Conservation (phyloP, 371 early-diverging fungal genomes). For the Batrachochytrium dendrobatidis region DNA sequence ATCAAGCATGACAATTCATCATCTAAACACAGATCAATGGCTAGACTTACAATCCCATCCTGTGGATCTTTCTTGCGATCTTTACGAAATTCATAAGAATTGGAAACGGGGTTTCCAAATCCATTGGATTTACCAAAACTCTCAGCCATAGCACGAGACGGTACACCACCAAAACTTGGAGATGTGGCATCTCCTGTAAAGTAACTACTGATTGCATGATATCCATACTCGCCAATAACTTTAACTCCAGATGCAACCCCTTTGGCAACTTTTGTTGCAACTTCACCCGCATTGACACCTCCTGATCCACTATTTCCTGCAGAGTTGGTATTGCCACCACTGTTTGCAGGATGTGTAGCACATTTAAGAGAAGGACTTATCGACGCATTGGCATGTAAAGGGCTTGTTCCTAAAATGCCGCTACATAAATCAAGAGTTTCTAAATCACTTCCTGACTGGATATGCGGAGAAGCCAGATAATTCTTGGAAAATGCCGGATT, state of each 20-base stretch:
- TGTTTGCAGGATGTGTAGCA: too few relatives aligned
- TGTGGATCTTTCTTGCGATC: constrained; percentile 2
- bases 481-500: constrained; percentile 1
- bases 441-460: too few relatives aligned
- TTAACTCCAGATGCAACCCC: constrained; percentile 33
- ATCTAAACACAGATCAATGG: not conserved
- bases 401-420: too few relatives aligned
- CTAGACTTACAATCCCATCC: not conserved
- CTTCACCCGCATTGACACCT: constrained; percentile 15
- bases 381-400: too few relatives aligned
- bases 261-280: constrained; percentile 35
- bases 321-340: not conserved
- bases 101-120: too few relatives aligned
- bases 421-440: too few relatives aligned
- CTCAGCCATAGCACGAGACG: too few relatives aligned
- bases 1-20: not conserved
- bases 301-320: constrained; percentile 8
- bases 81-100: not conserved
- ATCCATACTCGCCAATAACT: constrained; percentile 28
- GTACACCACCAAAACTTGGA: too few relatives aligned
- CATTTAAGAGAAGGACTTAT: too few relatives aligned
- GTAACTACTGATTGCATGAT: constrained; percentile 28
- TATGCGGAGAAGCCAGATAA: not conserved
- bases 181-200: too few relatives aligned
- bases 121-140: too few relatives aligned